phyloP scores from a whole-genome alignment of 768 basidiomycete genomes.

The Russula dissimulans region DNA sequence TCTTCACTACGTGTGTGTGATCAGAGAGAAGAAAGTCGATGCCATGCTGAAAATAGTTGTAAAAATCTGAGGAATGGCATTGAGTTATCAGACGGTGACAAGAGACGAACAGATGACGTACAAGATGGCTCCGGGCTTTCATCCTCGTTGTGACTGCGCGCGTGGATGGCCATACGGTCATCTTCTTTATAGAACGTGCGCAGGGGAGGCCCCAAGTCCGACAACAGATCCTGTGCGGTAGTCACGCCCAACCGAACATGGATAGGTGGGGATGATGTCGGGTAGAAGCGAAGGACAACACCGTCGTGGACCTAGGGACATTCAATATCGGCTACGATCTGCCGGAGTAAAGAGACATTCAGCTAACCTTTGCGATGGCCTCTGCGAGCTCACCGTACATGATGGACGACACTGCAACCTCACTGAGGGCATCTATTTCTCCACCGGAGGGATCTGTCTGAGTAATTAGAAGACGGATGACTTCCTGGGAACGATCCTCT shows the following conservation, averaged over 20 bases:
- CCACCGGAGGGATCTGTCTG: conserved; percentile 54
- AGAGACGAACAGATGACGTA: conserved; percentile 21
- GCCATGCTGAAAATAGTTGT: conserved; percentile 90
- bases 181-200: conserved; percentile 83
- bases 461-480: conserved; percentile 62
- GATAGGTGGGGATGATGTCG: conserved; percentile 40
- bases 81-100: neutral
- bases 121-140: conserved; percentile 44
- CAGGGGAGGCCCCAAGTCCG: conserved; percentile 72
- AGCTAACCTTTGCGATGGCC: conserved; percentile 55
- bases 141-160: conserved; percentile 36
- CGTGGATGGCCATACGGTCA: conserved; percentile 78
- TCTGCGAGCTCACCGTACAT: conserved; percentile 67
- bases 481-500: conserved; percentile 63
- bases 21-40: conserved; percentile 79
- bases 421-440: conserved; percentile 60
- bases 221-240: conserved; percentile 70
- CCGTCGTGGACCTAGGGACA: conserved; percentile 59
- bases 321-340: neutral
- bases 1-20: conserved; percentile 61
- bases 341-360: neutral
- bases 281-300: conserved; percentile 59
- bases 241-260: conserved; percentile 63
- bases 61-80: conserved; percentile 52
- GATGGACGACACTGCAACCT: conserved; percentile 50